phyloP scores from a whole-genome alignment of 139 green algal genomes.

The Auxenochlorella pyrenoidosa region DNA sequence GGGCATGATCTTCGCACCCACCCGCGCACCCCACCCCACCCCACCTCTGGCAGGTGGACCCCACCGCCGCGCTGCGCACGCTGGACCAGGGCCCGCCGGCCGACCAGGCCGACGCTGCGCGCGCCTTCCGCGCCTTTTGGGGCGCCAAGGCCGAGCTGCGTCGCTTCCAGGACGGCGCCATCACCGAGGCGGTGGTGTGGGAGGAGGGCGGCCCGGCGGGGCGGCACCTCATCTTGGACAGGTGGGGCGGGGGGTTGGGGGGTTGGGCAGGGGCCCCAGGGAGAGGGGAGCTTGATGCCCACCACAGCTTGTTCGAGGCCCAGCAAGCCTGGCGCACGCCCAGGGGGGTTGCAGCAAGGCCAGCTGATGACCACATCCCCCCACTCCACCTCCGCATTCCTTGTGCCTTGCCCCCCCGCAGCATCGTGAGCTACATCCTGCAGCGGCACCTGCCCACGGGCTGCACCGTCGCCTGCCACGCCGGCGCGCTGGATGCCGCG shows the following conservation, averaged over 20 bases:
- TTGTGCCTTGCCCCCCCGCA: background rate
- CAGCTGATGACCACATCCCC: too few species aligned
- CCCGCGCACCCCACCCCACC: background rate
- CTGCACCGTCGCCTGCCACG: slow-evolving; percentile 38
- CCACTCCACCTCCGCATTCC: background rate
- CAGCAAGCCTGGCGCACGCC: too few species aligned
- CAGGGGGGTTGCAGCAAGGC: too few species aligned
- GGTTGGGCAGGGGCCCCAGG: background rate
- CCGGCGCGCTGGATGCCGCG: slow-evolving; percentile 57
- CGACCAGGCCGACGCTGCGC: slow-evolving; percentile 61
- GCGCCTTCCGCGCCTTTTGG: slow-evolving; percentile 80
- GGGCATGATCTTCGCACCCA: too few species aligned
- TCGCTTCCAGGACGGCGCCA: slow-evolving; percentile 79
- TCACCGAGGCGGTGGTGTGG: slow-evolving; percentile 84
- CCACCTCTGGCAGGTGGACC: slow-evolving; percentile 47
- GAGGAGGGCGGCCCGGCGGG: slow-evolving; percentile 42
- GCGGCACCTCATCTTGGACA: slow-evolving; percentile 68
- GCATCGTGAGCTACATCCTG: slow-evolving; percentile 58
- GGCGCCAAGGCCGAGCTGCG: slow-evolving; percentile 77
- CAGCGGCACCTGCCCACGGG: slow-evolving; percentile 60
- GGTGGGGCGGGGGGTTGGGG: background rate
- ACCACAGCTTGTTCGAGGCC: background rate
- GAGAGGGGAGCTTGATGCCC: background rate
- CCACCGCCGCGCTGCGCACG: slow-evolving; percentile 52
- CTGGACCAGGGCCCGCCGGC: slow-evolving; percentile 77